Evolutionary conservation across 768 basidiomycete species (phyloP), one percentile per base, ranked within the genome.

Genomic region (Rhizopogon roseolus): DNA sequence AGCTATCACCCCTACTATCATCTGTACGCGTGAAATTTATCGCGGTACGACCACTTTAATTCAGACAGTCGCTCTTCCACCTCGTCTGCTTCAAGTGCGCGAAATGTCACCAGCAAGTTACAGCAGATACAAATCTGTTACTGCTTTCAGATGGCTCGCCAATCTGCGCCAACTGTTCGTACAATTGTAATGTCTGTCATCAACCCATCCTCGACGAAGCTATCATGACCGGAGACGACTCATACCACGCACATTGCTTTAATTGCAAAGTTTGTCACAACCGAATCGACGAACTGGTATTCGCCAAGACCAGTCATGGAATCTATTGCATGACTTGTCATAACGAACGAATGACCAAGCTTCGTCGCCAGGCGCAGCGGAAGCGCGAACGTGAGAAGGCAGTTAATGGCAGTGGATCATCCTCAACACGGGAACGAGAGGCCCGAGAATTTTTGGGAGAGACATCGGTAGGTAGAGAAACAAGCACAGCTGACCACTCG

Each of bases 251-350:
- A 5, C 90, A 94, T 59, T 99, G 97, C 73, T 99, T 99, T 78
- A 95, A 96, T 61, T 99, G 97, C 75, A 88, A 92, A 64, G 88
- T 93, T 49, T 99, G 97, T 76, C 84, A 83, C 68, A 88, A 89
- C 66, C 81, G 93, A 54, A 99, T 99, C 58, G 95, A 98, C 71
- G 97, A 99, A 68, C 83, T 98, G 50, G 93, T 98, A 53, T 99
- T 98, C 59, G 97, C 97, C 54, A 98, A 98, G 76, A 98, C 97
- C 1, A 91, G 86, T 56, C 92, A 97, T 64, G 97, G 97, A 51
- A 98, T 98, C 53, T 98, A 98, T 67, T 99, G 97, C 68, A 98
- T 96, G 97, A 81, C 85, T 46, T 99, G 97, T 64, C 97, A 99
- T 66, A 98, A 93, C 70, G 93, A 98, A 55, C 90, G 97, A 57